phyloP scores from a whole-genome alignment of 2,329 filamentous ascomycete species.

The Gnomoniopsis sp. region DNA sequence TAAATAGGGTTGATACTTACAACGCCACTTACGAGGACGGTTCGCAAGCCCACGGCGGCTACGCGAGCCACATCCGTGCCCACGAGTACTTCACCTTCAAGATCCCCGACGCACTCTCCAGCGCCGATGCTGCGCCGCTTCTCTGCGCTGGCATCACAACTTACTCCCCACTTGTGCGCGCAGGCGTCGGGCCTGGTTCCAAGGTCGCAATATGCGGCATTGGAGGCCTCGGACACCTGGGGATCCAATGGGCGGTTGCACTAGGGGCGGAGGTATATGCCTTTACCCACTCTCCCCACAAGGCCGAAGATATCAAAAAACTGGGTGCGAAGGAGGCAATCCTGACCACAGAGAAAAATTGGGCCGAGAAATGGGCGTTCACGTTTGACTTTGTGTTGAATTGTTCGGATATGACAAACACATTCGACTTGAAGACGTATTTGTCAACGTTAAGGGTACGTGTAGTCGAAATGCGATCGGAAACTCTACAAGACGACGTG shows the following conservation, averaged over 20 bases:
- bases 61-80: slow-evolving; percentile 44
- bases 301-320: slow-evolving; percentile 56
- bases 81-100: slow-evolving; percentile 58
- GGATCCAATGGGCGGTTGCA: slow-evolving; percentile 66
- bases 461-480: background rate
- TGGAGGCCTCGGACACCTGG: slow-evolving; percentile 73
- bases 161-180: slow-evolving; percentile 64
- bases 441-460: slow-evolving; percentile 41
- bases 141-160: slow-evolving; percentile 76
- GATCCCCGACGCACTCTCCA: slow-evolving; percentile 50
- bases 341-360: slow-evolving; percentile 46
- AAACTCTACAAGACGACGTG: background rate
- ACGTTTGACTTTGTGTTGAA: slow-evolving; percentile 51
- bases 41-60: slow-evolving; percentile 64
- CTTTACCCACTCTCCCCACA: slow-evolving; percentile 57
- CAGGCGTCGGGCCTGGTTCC: slow-evolving; percentile 67
- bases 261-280: slow-evolving; percentile 65
- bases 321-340: slow-evolving; percentile 60
- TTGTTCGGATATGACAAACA: slow-evolving; percentile 45
- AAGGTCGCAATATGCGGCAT: slow-evolving; percentile 69
- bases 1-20: slow-evolving; percentile 45
- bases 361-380: slow-evolving; percentile 52
- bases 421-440: slow-evolving; percentile 52
- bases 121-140: slow-evolving; percentile 60
- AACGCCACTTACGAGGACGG: slow-evolving; percentile 50